Percentiles rank a stretch among this genome's conserved stretches.
phyloP scores from a whole-genome alignment of 495 filamentous ascomycete species.

The Aspergillus funiculosus region DNA sequence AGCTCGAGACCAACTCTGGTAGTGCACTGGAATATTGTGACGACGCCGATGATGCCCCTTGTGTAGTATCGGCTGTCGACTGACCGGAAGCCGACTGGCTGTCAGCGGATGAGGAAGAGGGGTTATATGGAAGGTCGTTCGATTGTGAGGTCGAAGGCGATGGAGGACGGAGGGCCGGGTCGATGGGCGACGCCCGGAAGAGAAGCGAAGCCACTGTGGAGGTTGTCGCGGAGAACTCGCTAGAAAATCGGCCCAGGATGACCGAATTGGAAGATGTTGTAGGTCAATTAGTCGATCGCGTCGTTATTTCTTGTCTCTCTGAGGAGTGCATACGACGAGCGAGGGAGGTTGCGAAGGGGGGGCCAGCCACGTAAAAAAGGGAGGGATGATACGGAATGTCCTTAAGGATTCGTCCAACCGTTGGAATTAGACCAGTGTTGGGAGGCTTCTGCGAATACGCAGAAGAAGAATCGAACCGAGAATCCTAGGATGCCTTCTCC shows the following conservation, averaged over 20 bases:
- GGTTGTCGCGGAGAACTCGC: slow-evolving; percentile 28
- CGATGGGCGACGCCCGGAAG: slow-evolving; percentile 54
- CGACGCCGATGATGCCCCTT: slow-evolving; percentile 33
- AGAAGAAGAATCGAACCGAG: neutral
- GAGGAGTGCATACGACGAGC: neutral
- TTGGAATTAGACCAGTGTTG: slow-evolving; percentile 9
- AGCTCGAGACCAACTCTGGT: slow-evolving; percentile 29
- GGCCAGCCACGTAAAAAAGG: slow-evolving; percentile 27
- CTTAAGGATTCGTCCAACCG: slow-evolving; percentile 10
- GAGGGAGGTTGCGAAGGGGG: slow-evolving; percentile 12
- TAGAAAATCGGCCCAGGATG: slow-evolving; percentile 34
- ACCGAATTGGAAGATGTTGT: slow-evolving; percentile 30
- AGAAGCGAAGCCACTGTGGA: slow-evolving; percentile 48
- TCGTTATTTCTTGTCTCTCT: neutral
- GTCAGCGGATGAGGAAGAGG: slow-evolving; percentile 19
- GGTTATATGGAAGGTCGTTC: slow-evolving; percentile 35
- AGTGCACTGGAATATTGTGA: slow-evolving; percentile 35
- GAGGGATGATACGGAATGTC: slow-evolving; percentile 19
- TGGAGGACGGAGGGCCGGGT: slow-evolving; percentile 44
- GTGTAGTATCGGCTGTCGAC: slow-evolving; percentile 20
- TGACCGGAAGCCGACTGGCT: slow-evolving; percentile 19
- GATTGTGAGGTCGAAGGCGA: slow-evolving; percentile 38
- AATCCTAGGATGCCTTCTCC: neutral
- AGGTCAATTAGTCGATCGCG: slow-evolving; percentile 6
- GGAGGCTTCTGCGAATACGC: neutral